A percentile compares a stretch with the other conserved stretches of the same genome.
Conservation (phyloP, 164 flowering plant genomes). For the Berberis vulgaris region DNA sequence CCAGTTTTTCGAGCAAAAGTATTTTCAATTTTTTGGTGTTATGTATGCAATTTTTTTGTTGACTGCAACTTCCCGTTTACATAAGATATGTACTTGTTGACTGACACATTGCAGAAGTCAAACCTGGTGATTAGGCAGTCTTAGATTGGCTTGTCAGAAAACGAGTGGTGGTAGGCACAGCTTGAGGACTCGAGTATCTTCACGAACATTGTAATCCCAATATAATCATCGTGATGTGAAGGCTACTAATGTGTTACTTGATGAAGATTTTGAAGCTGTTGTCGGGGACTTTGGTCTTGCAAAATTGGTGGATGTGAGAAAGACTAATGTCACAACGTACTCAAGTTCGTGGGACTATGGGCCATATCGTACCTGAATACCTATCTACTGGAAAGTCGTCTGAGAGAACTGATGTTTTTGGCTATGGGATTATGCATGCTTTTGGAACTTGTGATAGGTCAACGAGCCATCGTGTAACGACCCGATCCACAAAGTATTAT, state of each 20-base stretch:
- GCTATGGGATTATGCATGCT: constrained; percentile 69
- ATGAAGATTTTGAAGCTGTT: constrained; percentile 82
- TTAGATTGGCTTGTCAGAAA: constrained; percentile 69
- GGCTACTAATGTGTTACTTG: constrained; percentile 75
- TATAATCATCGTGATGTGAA: constrained; percentile 85
- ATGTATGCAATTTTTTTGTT: too few relatives aligned
- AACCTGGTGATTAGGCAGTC: constrained; percentile 57
- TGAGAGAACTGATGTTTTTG: constrained; percentile 77
- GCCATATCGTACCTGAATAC: constrained; percentile 87
- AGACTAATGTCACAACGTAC: constrained; percentile 59
- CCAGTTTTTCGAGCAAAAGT: too few relatives aligned
- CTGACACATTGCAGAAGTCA: constrained; percentile 34
- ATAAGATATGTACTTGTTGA: too few relatives aligned
- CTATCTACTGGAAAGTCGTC: constrained; percentile 84
- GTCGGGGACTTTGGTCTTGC: constrained; percentile 88
- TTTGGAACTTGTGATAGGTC: constrained; percentile 76
- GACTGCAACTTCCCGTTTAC: too few relatives aligned
- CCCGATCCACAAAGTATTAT: too few relatives aligned
- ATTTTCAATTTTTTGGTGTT: too few relatives aligned
- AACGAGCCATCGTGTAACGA: constrained; percentile 39
- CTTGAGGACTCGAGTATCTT: constrained; percentile 74
- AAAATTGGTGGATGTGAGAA: constrained; percentile 68
- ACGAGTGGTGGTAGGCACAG: constrained; percentile 63
- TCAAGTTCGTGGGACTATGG: constrained; percentile 90
- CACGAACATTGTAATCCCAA: constrained; percentile 88